Evolutionary conservation across 306 rosid species (phyloP).

Genomic region (Cajanus cajan): DNA sequence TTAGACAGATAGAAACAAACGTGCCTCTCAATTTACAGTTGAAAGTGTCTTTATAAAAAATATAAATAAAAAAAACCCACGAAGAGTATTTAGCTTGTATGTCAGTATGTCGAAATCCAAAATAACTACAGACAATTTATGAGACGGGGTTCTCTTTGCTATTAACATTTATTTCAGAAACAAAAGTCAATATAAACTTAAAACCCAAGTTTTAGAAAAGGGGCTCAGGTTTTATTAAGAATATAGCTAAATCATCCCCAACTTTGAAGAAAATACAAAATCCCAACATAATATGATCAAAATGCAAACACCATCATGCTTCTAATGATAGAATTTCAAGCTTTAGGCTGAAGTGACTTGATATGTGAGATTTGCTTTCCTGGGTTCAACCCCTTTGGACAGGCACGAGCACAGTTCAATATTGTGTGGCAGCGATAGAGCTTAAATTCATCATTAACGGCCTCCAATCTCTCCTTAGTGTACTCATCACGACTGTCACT

Average conservation of each 20-base stretch:
- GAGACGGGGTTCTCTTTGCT: constrained; percentile 18
- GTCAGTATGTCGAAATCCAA: background rate
- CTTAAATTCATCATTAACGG: constrained; percentile 93
- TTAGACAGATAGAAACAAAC: background rate
- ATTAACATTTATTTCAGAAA: constrained; percentile 42
- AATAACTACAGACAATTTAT: constrained; percentile 14
- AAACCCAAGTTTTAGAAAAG: constrained; percentile 43
- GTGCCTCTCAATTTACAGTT: background rate
- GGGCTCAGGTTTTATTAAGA: constrained; percentile 51
- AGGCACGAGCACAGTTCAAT: constrained; percentile 93
- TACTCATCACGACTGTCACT: constrained; percentile 96
- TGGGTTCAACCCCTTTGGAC: constrained; percentile 98
- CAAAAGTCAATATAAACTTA: constrained; percentile 18
- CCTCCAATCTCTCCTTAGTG: constrained; percentile 86
- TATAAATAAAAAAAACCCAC: background rate
- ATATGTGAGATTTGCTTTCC: constrained; percentile 87
- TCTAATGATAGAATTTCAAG: constrained; percentile 26
- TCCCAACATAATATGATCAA: constrained; percentile 33
- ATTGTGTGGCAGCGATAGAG: constrained; percentile 99
- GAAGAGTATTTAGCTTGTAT: background rate
- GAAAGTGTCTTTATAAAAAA: too few species aligned
- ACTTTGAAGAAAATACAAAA: constrained; percentile 31
- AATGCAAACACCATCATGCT: constrained; percentile 38
- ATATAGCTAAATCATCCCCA: constrained; percentile 39
- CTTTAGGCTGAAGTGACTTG: constrained; percentile 62